Base-by-base conservation (phyloP, 495 filamentous ascomycete genomes). In the Penicillium verhagenii region DNA sequence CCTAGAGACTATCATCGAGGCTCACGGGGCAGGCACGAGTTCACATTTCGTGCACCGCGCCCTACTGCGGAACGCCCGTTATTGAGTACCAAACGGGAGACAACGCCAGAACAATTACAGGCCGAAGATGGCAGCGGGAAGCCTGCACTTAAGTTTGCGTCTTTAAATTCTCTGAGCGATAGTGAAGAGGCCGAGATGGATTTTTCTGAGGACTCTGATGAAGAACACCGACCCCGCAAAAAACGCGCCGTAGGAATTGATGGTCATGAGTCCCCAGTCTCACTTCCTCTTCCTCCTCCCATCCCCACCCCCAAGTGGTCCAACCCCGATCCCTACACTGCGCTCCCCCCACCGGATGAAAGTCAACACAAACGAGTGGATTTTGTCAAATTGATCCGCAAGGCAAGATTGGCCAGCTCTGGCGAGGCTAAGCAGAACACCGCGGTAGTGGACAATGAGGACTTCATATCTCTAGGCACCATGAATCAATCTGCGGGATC, bases 321-420 rank as follows among this genome's bases (percentile, higher is more conserved):
- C 1, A 97, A 97, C 60, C 91, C 92, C 4, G 92, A 97, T 69
- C 90, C 91, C 0, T 97, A 96, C 71, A 94, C 89, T 3, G 86
- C 78, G 3, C 73, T 94, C 7, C 92, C 92, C 6, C 89, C 90
- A 6, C 79, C 83, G 0, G 86, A 88, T 60, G 82, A 80, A 58
- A 77, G 64, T 37, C 77, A 80, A 33, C 74, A 75, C 16, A 91
- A 90, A 62, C 88, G 85, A 66, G 85, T 87, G 57, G 90, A 96
- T 54, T 84, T 96, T 25, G 88, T 96, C 23, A 86, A 92, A 58
- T 65, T 94, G 48, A 96, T 96, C 58, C 84, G 91, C 58, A 96
- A 95, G 58, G 88, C 91, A 1, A 83, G 90, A 42, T 76, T 90
- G 39, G 65, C 68, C 4, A 61, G 69, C 4, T 58, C 47, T 20